Base-by-base conservation (phyloP, 1,139 yeast species). In the Scheffersomyces insectosa region DNA sequence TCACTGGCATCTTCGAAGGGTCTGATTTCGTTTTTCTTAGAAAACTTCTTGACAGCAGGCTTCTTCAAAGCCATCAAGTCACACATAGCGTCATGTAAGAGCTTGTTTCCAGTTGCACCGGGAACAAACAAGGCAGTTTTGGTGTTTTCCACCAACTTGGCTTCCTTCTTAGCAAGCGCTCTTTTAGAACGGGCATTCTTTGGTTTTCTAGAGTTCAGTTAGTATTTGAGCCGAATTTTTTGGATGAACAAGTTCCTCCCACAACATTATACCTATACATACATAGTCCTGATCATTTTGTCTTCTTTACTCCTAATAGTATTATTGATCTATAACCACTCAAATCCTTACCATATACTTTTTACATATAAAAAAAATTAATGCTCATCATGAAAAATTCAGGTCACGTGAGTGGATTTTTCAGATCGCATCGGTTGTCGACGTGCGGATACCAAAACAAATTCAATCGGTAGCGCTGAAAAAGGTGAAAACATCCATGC, bases 121-220 rank as follows among this genome's bases (percentile, higher is more conserved):
- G 97, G 97, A 37, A 93, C 84, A 60, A 93, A 93, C 46, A 93
- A 76, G 0, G 97, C 98, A 43, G 82, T 79, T 69, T 95, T 95
- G 51, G 87, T 83, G 65, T 93, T 91, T 65, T 93, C 99, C 11
- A 85, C 86, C 42, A 89, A 68, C 70, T 90, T 93, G 44, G 98
- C 83, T 59, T 89, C 97, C 56, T 82, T 85, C 59, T 87, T 86
- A 48, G 91, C 96, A 55, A 91, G 65, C 11, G 96, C 98, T 65
- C 99, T 83, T 73, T 95, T 95, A 43, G 97, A 82, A 62, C 99
- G 89, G 45, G 97, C 97, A 62, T 86, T 93, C 70, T 90, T 91
- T 38, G 99, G 98, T 53, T 74, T 75, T 35, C 68, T 57, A 14
- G 8, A 14, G 20, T 7, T 13, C n/a, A n/a, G 48, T 46, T 48